Base-by-base conservation (phyloP, 1,284 basidiomycete species). In the Irpex rosettiformis region DNA sequence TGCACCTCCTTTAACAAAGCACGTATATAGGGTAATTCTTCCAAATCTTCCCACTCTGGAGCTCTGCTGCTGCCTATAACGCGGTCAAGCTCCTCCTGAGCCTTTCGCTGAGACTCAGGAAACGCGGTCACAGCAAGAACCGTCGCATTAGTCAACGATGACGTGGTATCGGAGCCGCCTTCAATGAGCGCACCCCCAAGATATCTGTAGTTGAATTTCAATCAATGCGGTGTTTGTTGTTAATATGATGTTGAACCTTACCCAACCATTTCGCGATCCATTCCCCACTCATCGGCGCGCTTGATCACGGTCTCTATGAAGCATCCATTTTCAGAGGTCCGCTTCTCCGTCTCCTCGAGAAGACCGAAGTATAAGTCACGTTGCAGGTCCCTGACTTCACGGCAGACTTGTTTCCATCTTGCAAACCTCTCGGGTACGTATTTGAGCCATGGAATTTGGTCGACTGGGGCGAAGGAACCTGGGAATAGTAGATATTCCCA, bases 1-100 rank as follows among this genome's bases (percentile, higher is more conserved):
- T 73, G 42, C 2, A 66, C 59, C 64, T 79, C 77, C 54, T 73
- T 71, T 16, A 77, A 67, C 3, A 73, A 49, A 0, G 74, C 75
- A 18, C 68, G 61, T 21, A 74, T 59, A 61, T 77, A 77, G 0
- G 73, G 72, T 24, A 77, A 57, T 4, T 65, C 58, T 3, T 63
- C 56, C 13, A 70, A 49, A 58, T 79, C 76, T 2, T 66, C 66
- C 22, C 72, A 66, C 5, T 64, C 64, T 0, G 77, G 77, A 11
- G 71, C 40, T 27, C 74, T 59, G 6, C 70, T 67, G 4, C 48
- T 43, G 1, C 75, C 74, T 37, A 76, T 64, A 16, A 77, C 69
- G 13, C 60, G 55, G 61, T 78, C 75, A 21, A 79, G 61, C 63
- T 78, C 74, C 43, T 62, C 67, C 33, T 72, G 72, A 1, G 73